Base-by-base conservation (phyloP, 1,139 yeast species). In the Saccharomycopsis phalli region DNA sequence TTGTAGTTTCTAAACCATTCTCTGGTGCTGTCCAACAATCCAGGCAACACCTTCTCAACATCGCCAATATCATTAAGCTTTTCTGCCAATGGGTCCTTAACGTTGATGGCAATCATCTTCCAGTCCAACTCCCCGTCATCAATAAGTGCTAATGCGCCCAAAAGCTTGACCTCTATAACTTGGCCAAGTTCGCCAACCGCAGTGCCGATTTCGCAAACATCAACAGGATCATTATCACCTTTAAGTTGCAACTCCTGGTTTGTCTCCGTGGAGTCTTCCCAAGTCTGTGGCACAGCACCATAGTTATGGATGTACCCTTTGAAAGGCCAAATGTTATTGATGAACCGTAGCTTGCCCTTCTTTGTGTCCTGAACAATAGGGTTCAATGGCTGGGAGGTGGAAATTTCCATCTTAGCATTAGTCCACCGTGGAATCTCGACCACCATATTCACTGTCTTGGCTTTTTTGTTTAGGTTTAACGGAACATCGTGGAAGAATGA, bases 121-220 rank as follows among this genome's bases (percentile, higher is more conserved):
- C 98, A 91, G 65, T 91, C 98, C 46, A 95, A 73, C 65, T 91
- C 98, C 51, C 96, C 97, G 62, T 88, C 97, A 57, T 91, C 98
- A 49, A 91, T 79, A 55, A 91, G 70, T 4, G 96, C 97, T 71
- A 91, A 71, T 47, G 88, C 84, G 41, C 98, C 98, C 47, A 91
- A 70, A 4, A 91, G 79, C 67, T 91, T 91, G 50, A 87, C 96
- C 60, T 78, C 81, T 49, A 93, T 93, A 32, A 84, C 70, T 49
- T 74, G 67, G 33, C 88, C 78, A 13, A 66, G 66, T 22, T 76
- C 56, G 47, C 68, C 66, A 23, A 73, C 68, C 49, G 57, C 61
- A 47, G 79, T 75, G 42, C 97, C 95, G 51, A 91, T 86, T 60
- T 91, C 98, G 62, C 96, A 82, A 42, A 91, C 93, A 62, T 91